These are phyloP conservation scores for Cladosporium halotolerans DNA, from an alignment of 2,329 filamentous ascomycete genomes.

Conservation along the genomic window DNA sequence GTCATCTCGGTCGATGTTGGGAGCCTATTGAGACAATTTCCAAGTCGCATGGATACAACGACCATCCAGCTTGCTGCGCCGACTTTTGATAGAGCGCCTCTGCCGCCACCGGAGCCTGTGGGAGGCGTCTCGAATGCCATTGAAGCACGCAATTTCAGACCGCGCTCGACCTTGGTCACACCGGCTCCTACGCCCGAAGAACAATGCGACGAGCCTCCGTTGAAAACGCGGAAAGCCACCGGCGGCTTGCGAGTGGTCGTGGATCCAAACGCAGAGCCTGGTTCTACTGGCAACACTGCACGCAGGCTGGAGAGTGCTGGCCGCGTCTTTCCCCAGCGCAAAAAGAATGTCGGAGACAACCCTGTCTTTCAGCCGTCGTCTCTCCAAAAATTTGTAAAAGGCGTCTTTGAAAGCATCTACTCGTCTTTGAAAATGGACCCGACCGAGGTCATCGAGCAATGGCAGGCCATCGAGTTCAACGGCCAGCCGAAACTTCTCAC, in stretches of 20 bases:
- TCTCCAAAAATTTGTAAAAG: slow-evolving; percentile 43
- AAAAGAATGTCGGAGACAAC: slow-evolving; percentile 29
- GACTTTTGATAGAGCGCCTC: not conserved
- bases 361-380: slow-evolving; percentile 42
- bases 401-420: slow-evolving; percentile 47
- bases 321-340: slow-evolving; percentile 23
- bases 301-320: slow-evolving; percentile 20
- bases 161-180: not conserved
- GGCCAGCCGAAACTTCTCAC: slow-evolving; percentile 23
- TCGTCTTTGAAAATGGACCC: slow-evolving; percentile 38
- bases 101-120: not conserved
- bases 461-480: slow-evolving; percentile 27
- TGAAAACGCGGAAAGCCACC: slow-evolving; percentile 34
- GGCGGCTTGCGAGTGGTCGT: slow-evolving; percentile 27
- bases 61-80: not conserved
- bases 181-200: slow-evolving; percentile 1
- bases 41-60: not conserved
- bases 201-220: slow-evolving; percentile 26
- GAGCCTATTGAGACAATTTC: not conserved
- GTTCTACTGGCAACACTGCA: slow-evolving; percentile 10
- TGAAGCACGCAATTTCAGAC: slow-evolving; percentile 7
- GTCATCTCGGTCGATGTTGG: slow-evolving; percentile 5
- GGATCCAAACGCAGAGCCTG: slow-evolving; percentile 12
- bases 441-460: slow-evolving; percentile 30
- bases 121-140: not conserved